These are phyloP conservation scores for Colletotrichum tofieldiae DNA, from an alignment of 2,329 filamentous ascomycete species.

Conservation along the genomic window DNA sequence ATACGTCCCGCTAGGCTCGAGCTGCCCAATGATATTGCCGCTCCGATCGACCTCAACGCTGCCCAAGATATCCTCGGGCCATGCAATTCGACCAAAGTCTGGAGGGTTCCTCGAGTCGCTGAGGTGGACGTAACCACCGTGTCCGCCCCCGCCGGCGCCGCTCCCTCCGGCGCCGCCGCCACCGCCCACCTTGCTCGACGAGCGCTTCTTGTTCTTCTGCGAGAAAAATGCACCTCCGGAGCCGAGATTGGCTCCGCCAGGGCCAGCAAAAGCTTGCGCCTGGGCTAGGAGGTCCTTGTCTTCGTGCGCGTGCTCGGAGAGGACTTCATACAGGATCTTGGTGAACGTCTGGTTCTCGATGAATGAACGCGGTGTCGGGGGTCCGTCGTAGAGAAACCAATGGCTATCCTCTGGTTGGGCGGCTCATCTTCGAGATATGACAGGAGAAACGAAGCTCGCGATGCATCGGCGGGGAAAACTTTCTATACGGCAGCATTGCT, in stretches of 20 bases:
- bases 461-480: constrained; percentile 66
- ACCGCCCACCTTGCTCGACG: constrained; percentile 54
- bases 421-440: constrained; percentile 73
- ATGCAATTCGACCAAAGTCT: constrained; percentile 78
- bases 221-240: constrained; percentile 68
- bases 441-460: constrained; percentile 67
- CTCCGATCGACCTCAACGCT: constrained; percentile 75
- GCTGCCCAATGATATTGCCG: constrained; percentile 71
- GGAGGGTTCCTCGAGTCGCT: constrained; percentile 76
- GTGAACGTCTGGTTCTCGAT: constrained; percentile 72
- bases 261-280: constrained; percentile 72
- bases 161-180: constrained; percentile 60
- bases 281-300: constrained; percentile 71
- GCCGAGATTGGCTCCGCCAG: constrained; percentile 68
- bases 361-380: constrained; percentile 76
- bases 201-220: constrained; percentile 55
- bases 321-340: constrained; percentile 71
- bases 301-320: constrained; percentile 68
- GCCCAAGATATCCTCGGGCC: constrained; percentile 79
- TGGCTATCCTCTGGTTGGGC: constrained; percentile 67
- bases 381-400: constrained; percentile 72
- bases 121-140: constrained; percentile 76
- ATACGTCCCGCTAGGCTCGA: constrained; percentile 75
- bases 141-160: constrained; percentile 71
- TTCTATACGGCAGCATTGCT: constrained; percentile 60